Evolutionary conservation across 2,329 filamentous ascomycete genomes (phyloP), one percentile per base, ranked within the genome.

Genomic region (Didymella arachidicola): DNA sequence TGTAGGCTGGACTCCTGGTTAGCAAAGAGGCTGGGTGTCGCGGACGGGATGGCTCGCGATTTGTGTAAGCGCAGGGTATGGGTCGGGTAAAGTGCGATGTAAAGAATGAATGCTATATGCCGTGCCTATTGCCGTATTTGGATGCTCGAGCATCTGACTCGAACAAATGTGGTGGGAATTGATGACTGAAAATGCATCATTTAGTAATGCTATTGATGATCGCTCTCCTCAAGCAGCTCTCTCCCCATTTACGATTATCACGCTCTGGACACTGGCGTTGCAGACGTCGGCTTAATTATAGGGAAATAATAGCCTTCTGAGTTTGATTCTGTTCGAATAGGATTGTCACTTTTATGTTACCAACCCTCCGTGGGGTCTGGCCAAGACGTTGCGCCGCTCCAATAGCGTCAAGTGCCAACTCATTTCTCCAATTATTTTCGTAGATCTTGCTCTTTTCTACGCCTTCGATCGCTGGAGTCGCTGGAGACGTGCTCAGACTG

Each of bases 1-100:
- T 39, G 11, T 11, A 27, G 38, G 19, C 34, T 32, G 22, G 2
- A 30, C 2, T 11, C 26, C 39, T 19, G 45, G 56, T 59, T 45
- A 59, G 56, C 50, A 53, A 19, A 50, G 39, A 50, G 44, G 55
- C 48, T 52, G 27, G 38, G 7, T 50, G 30, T 32, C 16, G 49
- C 42, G 30, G 55, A 43, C 30, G 29, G 43, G 19, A 38, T 43
- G 36, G 25, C 48, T 53, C 7, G 25, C 30, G 6, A n/a, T 7
- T 6, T 19, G 27, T 18, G 44, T 49, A 52, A 52, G 47, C 54
- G 36, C 14, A 27, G 32, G 30, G 38, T 30, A 32, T 27, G 46
- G 38, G 25, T 30, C 39, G 50, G 49, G 22, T 53, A 53, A 59
- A 53, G 25, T 52, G 55, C 30, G 29, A 36, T 41, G 12, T 46